Conservation (phyloP, 2,329 filamentous ascomycete genomes). For the Botryotinia calthae region DNA sequence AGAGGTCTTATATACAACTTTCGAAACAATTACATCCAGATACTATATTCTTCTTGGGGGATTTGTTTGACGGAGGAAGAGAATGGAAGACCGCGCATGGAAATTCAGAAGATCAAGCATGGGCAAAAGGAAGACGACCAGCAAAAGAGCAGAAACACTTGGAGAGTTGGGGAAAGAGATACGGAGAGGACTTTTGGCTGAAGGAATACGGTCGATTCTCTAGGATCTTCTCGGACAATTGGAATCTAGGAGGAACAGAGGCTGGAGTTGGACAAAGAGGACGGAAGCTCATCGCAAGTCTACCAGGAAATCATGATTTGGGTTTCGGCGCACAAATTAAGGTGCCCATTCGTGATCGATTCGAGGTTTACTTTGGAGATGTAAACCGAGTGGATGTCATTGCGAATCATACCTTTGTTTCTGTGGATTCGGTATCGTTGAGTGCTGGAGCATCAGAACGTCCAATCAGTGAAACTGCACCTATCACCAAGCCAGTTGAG, state of each 20-base stretch:
- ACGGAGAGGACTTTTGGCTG: constrained; percentile 81
- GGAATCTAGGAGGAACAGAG: constrained; percentile 55
- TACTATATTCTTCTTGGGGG: constrained; percentile 85
- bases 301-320: constrained; percentile 94
- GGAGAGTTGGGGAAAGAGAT: constrained; percentile 68
- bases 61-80: constrained; percentile 91
- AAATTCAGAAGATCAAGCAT: constrained; percentile 57
- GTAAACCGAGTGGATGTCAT: constrained; percentile 88
- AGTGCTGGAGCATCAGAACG: constrained; percentile 62
- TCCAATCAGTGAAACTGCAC: constrained; percentile 45
- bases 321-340: constrained; percentile 88
- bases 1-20: constrained; percentile 75
- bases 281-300: constrained; percentile 74
- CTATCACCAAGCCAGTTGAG: constrained; percentile 73
- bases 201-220: constrained; percentile 82
- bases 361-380: constrained; percentile 84
- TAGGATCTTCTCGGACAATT: constrained; percentile 76
- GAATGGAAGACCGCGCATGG: constrained; percentile 81
- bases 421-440: constrained; percentile 82
- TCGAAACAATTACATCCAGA: constrained; percentile 77
- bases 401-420: constrained; percentile 94
- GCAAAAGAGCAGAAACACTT: constrained; percentile 53
- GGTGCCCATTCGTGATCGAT: constrained; percentile 73
- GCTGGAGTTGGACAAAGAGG: constrained; percentile 61
- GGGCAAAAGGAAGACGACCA: constrained; percentile 53